Conservation (phyloP, 306 rosid species). For the Phaseolus lunatus region DNA sequence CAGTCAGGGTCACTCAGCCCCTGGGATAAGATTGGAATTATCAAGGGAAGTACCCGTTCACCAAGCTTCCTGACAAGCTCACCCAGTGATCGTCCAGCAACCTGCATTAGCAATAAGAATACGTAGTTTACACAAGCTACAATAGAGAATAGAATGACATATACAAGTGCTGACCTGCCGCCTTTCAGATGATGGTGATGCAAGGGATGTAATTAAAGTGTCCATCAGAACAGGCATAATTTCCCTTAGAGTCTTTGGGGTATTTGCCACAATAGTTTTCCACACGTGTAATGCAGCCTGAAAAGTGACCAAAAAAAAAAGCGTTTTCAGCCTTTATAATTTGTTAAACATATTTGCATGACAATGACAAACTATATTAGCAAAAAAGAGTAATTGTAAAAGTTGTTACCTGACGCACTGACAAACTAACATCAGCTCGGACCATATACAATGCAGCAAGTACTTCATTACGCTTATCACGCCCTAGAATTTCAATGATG, state of each 20-base stretch:
- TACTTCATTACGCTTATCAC: conserved; percentile 87
- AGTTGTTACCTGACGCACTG: conserved; percentile 92
- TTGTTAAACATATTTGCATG: neutral
- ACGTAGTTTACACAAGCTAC: conserved; percentile 11
- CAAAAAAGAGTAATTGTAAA: neutral
- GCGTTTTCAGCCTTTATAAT: conserved; percentile 8
- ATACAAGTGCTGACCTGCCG: conserved; percentile 71
- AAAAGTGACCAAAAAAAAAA: conserved; percentile 8
- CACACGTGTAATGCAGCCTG: conserved; percentile 99
- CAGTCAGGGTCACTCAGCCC: conserved; percentile 77
- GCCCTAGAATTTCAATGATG: conserved; percentile 91
- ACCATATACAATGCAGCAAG: conserved; percentile 98
- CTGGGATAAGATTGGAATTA: conserved; percentile 91
- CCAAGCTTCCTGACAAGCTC: conserved; percentile 99
- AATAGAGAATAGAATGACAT: conserved; percentile 26
- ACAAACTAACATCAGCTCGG: conserved; percentile 92
- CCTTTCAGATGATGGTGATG: conserved; percentile 92
- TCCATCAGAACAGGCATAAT: conserved; percentile 97
- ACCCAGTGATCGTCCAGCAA: conserved; percentile 96
- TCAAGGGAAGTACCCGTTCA: conserved; percentile 92
- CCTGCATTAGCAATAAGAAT: conserved; percentile 55
- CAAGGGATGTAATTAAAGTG: conserved; percentile 94
- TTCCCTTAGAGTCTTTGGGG: conserved; percentile 95
- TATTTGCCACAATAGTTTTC: conserved; percentile 98
- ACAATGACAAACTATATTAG: neutral